Base-by-base conservation (phyloP, 2,329 filamentous ascomycete genomes). In the Sporothrix globosa region DNA sequence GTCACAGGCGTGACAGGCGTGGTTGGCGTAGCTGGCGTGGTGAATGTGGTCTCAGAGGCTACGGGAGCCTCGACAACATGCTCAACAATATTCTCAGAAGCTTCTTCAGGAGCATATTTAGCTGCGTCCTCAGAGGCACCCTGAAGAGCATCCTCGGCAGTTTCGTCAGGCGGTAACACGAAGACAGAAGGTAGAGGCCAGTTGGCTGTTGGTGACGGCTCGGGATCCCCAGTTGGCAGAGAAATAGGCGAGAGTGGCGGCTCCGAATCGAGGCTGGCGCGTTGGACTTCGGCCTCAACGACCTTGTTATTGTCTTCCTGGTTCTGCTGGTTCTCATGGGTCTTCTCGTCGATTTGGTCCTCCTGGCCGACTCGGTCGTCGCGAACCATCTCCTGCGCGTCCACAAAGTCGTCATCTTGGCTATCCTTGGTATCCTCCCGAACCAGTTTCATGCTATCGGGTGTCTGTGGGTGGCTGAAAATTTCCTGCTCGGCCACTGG, bases 141-240 rank as follows among this genome's bases (percentile, higher is more conserved):
- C 14, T 44, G 41, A 44, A 13, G 41, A 1, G 14, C 41, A 44
- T 3, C 17, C 11, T 34, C 24, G 46, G 19, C 17, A 4, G 17
- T 10, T 2, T 19, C 34, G 19, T 5, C 48, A 13, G 67, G 53
- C 44, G 44, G n/a, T 10, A 6, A 30, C 19, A 46, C 48, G 10
- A 66, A 24, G 17, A 67, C 13, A 53, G 66, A 1, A 1, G 72
- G 73, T 39, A 75, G 70, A 19, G 74, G 74, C 74, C 74, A 75
- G 71, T 73, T 72, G 13, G 73, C 68, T 11, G 70, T 52, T 9
- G 60, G 30, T 19, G 74, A 73, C 7, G 72, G 69, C 13, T 72
- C 69, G 44, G 67, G 58, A 24, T 52, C 70, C 11, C 52, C 65
- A 3, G 41, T 5, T 1, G 69, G 58, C 63, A 53, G 41, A 3